phyloP scores from a whole-genome alignment of 1,284 basidiomycete species.

The Mycena citricolor region DNA sequence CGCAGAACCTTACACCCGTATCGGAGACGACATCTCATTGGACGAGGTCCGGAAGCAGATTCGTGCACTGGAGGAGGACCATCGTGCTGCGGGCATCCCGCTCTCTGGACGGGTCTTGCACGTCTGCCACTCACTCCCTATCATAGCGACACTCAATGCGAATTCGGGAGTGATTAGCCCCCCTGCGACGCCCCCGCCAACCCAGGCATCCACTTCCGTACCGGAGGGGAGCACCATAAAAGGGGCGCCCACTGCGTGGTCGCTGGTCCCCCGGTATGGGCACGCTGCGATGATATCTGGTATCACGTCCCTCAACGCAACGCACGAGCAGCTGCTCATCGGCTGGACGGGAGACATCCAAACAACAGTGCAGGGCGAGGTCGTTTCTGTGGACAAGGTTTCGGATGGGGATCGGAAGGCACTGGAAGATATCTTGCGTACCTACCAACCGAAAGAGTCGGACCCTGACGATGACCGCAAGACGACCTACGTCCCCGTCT shows the following conservation, averaged over 20 bases:
- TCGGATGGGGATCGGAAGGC: constrained; percentile 58
- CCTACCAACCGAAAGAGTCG: constrained; percentile 58
- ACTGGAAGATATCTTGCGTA: constrained; percentile 59
- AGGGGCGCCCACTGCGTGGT: constrained; percentile 52
- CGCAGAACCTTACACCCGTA: constrained; percentile 47
- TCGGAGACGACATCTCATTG: constrained; percentile 46
- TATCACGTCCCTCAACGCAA: constrained; percentile 79
- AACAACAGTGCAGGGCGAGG: constrained; percentile 32
- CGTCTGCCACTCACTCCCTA: constrained; percentile 81
- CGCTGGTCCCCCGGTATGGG: constrained; percentile 78
- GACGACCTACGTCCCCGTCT: constrained; percentile 84
- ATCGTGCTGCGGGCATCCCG: constrained; percentile 63
- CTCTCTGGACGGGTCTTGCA: constrained; percentile 87
- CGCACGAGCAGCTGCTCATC: constrained; percentile 88
- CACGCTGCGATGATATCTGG: constrained; percentile 96
- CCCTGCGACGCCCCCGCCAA: constrained; percentile 62
- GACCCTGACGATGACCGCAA: constrained; percentile 56
- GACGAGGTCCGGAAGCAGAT: constrained; percentile 62
- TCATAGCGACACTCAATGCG: constrained; percentile 56
- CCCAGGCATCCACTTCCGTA: constrained; percentile 15
- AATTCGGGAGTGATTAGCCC: constrained; percentile 59
- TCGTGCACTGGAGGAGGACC: constrained; percentile 64
- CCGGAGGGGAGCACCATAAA: background rate
- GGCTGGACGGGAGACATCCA: constrained; percentile 93
- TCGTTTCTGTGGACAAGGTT: constrained; percentile 54